Base-by-base conservation (phyloP, 495 filamentous ascomycete genomes). In the Podospora anserina region DNA sequence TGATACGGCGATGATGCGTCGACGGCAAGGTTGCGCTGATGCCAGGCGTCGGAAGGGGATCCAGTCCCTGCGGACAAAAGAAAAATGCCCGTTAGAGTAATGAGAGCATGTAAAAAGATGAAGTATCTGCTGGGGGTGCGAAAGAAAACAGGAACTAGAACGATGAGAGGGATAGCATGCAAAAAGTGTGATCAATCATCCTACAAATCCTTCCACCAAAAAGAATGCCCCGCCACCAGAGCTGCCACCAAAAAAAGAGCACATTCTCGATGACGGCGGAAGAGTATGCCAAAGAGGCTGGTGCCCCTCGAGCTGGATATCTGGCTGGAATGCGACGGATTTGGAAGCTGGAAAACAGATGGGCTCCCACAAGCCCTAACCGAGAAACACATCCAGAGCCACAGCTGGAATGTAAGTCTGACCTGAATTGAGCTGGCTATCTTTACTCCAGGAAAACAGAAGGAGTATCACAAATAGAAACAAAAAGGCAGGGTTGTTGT, bases 201-300 rank as follows among this genome's bases (percentile, higher is more conserved):
- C 4, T 32, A 18, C 54, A 18, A 6, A 4, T 15, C 54, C 13
- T 20, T 20, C 56, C 56, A 58, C 56, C 56, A 27, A 20, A 55
- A 61, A 62, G 30, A 63, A 60, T 66, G 49, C 16, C 65, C 69
- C 13, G 69, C 69, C 69, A 70, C 65, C n/a, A 16, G 26, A 19
- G n/a, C 23, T 9, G 53, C 27, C 27, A 13, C 20, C 53, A 61
- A 64, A 66, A 61, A 56, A 66, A 39, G 23, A 23, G 53, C 30
- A 53, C 39, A 49, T 49, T 49, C 39, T 54, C 54, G 64, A 64
- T 27, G n/a, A 7, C 39, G 63, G 19, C 19, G 7, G 32, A n/a
- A 9, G 49, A 54, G 49, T 16, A 27, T 4, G 16, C 27, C 34
- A 61, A 61, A 61, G 27, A 61, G 59, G 59, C 26, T 61, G 59